phyloP scores from a whole-genome alignment of 768 basidiomycete genomes.

The Dacryopinax primogenitus region DNA sequence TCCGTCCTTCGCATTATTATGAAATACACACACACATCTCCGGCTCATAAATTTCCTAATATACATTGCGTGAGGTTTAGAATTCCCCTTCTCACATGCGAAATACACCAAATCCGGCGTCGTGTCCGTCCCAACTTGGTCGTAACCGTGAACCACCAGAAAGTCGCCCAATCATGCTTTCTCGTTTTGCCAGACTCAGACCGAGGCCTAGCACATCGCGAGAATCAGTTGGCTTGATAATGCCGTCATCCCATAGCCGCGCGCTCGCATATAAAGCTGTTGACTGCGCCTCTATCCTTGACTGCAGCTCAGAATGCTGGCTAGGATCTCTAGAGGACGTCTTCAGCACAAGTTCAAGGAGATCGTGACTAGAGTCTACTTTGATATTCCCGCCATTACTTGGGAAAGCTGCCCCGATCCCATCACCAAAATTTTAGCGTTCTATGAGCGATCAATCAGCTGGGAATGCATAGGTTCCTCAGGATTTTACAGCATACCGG shows the following conservation, averaged over 20 bases:
- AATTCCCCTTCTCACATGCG: too few species aligned
- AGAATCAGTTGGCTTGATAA: slow-evolving; percentile 80
- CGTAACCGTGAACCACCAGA: slow-evolving; percentile 34
- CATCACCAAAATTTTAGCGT: slow-evolving; percentile 91
- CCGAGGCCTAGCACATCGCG: slow-evolving; percentile 77
- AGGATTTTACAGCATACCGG: slow-evolving; percentile 43
- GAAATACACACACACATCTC: too few species aligned
- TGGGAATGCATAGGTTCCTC: neutral
- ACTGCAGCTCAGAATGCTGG: slow-evolving; percentile 59
- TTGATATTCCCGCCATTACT: slow-evolving; percentile 84
- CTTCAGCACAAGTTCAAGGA: neutral
- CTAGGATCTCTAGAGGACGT: slow-evolving; percentile 50
- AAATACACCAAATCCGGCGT: slow-evolving; percentile 63
- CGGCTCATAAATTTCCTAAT: too few species aligned
- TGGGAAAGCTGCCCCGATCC: slow-evolving; percentile 84
- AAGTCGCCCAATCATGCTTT: slow-evolving; percentile 29
- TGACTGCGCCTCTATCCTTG: slow-evolving; percentile 80
- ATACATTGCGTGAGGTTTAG: too few species aligned
- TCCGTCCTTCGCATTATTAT: too few species aligned
- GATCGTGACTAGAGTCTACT: slow-evolving; percentile 30
- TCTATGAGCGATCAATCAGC: slow-evolving; percentile 32
- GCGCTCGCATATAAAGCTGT: slow-evolving; percentile 80
- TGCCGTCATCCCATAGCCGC: slow-evolving; percentile 87
- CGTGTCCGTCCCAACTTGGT: slow-evolving; percentile 43
- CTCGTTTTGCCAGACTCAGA: slow-evolving; percentile 54